A percentile compares a stretch with the other conserved stretches of the same genome.
Conservation (phyloP, 352 stramenopile genomes). For the Lagenidium sp. region DNA sequence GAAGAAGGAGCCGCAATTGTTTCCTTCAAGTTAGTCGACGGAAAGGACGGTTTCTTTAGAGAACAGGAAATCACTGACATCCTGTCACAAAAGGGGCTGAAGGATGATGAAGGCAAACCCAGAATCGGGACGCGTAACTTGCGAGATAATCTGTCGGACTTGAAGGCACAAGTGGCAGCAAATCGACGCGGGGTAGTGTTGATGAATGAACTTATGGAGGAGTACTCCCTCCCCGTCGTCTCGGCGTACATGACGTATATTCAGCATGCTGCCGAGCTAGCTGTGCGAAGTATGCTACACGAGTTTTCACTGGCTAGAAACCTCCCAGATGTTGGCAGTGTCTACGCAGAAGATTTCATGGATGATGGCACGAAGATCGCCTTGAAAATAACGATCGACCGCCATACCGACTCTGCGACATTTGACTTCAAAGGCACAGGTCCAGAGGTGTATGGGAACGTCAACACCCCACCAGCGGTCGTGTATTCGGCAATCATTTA, state of each 20-base stretch:
- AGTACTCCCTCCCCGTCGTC: slow-evolving; percentile 94
- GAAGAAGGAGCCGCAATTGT: slow-evolving; percentile 99
- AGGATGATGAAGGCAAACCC: slow-evolving; percentile 70
- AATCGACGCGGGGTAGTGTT: slow-evolving; percentile 96
- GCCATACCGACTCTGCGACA: slow-evolving; percentile 75
- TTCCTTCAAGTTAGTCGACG: slow-evolving; percentile 98
- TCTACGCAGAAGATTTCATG: slow-evolving; percentile 96
- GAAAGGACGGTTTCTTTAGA: slow-evolving; percentile 90
- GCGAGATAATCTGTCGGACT: slow-evolving; percentile 96
- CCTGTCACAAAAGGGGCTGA: slow-evolving; percentile 85
- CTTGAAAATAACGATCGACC: slow-evolving; percentile 95
- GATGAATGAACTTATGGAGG: slow-evolving; percentile 91
- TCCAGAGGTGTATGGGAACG: slow-evolving; percentile 96
- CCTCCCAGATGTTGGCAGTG: slow-evolving; percentile 74
- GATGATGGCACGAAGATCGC: slow-evolving; percentile 98
- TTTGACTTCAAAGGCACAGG: slow-evolving; percentile 98
- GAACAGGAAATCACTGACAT: slow-evolving; percentile 96
- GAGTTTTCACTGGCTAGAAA: slow-evolving; percentile 81
- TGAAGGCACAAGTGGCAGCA: slow-evolving; percentile 96
- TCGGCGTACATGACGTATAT: slow-evolving; percentile 99
- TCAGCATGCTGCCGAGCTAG: slow-evolving; percentile 91
- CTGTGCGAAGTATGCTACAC: slow-evolving; percentile 95
- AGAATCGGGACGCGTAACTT: slow-evolving; percentile 94
- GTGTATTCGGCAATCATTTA: slow-evolving; percentile 99
- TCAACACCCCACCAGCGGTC: slow-evolving; percentile 97